Conservation (phyloP, 768 basidiomycete genomes). For the Tulasnella sp. region DNA sequence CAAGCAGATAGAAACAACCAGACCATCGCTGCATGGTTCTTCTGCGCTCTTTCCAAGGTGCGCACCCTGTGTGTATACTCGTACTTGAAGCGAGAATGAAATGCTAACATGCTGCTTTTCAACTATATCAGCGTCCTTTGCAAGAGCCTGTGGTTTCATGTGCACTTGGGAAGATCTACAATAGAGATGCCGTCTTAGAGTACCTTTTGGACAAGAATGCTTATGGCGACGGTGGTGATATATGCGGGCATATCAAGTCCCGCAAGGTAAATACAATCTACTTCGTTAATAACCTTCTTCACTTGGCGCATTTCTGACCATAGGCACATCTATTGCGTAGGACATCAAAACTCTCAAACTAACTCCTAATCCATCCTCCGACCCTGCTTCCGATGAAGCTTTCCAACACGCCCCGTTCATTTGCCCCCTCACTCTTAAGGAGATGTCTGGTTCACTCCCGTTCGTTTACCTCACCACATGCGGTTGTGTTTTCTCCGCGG, state of each 20-base stretch:
- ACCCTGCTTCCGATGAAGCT: constrained; percentile 27
- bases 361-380: constrained; percentile 52
- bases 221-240: constrained; percentile 84
- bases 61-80: constrained; percentile 17
- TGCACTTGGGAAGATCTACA: constrained; percentile 87
- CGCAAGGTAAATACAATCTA: no score
- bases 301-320: not conserved
- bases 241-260: constrained; percentile 85
- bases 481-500: constrained; percentile 85
- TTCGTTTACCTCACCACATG: constrained; percentile 82
- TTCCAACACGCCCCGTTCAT: constrained; percentile 54
- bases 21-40: constrained; percentile 77
- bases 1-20: constrained; percentile 88
- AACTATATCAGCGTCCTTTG: constrained; percentile 50
- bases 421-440: constrained; percentile 84
- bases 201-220: constrained; percentile 71
- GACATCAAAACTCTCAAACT: constrained; percentile 77
- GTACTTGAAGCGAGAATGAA: not conserved
- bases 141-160: constrained; percentile 86
- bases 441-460: constrained; percentile 85
- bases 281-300: constrained; percentile 30
- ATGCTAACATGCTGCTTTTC: not conserved
- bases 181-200: constrained; percentile 89
- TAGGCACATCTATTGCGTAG: constrained; percentile 30
- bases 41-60: constrained; percentile 93